phyloP scores from a whole-genome alignment of 139 green algal species.

The Coelastrella sp. region DNA sequence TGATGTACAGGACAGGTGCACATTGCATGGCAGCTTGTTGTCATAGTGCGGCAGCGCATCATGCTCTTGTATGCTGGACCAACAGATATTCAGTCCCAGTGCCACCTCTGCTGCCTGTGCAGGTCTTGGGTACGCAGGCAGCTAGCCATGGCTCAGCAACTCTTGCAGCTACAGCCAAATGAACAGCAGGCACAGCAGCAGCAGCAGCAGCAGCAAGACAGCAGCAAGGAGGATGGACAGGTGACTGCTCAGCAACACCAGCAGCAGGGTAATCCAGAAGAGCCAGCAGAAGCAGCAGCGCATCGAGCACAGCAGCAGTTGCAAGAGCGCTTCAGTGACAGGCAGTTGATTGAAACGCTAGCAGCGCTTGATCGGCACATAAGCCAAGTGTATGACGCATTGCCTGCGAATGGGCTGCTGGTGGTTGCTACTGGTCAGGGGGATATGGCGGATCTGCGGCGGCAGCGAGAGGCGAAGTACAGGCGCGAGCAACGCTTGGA shows the following conservation, averaged over 20 bases:
- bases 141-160: conserved; percentile 9
- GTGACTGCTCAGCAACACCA: background rate
- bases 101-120: background rate
- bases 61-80: too few species aligned
- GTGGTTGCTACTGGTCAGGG: conserved; percentile 73
- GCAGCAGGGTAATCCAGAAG: background rate
- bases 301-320: conserved; percentile 22
- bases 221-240: background rate
- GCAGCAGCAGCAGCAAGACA: conserved; percentile 7
- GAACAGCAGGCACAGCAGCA: conserved; percentile 29
- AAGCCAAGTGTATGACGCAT: conserved; percentile 51
- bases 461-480: conserved; percentile 70
- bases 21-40: too few species aligned
- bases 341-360: conserved; percentile 49
- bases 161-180: background rate
- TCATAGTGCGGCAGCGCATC: too few species aligned
- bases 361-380: conserved; percentile 55
- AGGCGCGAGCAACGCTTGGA: conserved; percentile 51
- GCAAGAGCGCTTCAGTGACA: background rate
- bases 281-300: background rate
- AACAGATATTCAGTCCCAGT: too few species aligned
- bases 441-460: conserved; percentile 61
- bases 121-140: background rate
- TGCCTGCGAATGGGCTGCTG: conserved; percentile 70
- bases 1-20: too few species aligned